Base-by-base conservation (phyloP, 2,329 filamentous ascomycete genomes). In the Arthroderma sp. region DNA sequence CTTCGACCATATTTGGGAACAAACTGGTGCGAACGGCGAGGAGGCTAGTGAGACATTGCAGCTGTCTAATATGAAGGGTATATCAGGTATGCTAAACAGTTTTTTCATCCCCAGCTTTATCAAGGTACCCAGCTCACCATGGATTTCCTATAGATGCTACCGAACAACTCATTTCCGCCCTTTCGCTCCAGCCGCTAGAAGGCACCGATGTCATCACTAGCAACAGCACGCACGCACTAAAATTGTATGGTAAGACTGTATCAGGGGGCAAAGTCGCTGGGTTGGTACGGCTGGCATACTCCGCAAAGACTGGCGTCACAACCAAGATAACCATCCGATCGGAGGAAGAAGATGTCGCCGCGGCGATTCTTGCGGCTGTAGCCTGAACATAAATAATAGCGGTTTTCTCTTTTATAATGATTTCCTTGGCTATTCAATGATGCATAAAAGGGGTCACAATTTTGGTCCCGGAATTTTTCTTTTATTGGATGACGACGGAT, bases 1-100 rank as follows among this genome's bases (percentile, higher is more conserved):
- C 72, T 98, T 96, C 62, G 86, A 85, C 60, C 86, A 94, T 57
- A 77, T 96, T 40, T 98, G 89, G 89, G 86, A 94, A 64, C 85
- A 94, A 65, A 79, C 89, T 43, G 86, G 85, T 43, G 83, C 85
- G n/a, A 73, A 83, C 29, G 87, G 88, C 42, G 86, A 94, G 58
- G 85, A 94, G 61, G 83, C 84, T 4, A 84, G 85, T 51, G 91
- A 96, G 70, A 98, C 89, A 33, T 70, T 94, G 61, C 86, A 89
- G 65, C 72, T 95, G 53, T 80, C 81, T 57, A 83, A 83, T 54
- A 80, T 91, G 59, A 94, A 93, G 79, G 87, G 84, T 59, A 93
- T 98, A 66, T 77, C 83, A 60, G 87, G 87, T 93, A 78, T 36
- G 30, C 44, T 42, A 31, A 27, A 10, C 28, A 9, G 9, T 9